Evolutionary conservation across 2,329 filamentous ascomycete genomes (phyloP), one percentile per base, ranked within the genome.

Genomic region (Neonectria magnoliae): DNA sequence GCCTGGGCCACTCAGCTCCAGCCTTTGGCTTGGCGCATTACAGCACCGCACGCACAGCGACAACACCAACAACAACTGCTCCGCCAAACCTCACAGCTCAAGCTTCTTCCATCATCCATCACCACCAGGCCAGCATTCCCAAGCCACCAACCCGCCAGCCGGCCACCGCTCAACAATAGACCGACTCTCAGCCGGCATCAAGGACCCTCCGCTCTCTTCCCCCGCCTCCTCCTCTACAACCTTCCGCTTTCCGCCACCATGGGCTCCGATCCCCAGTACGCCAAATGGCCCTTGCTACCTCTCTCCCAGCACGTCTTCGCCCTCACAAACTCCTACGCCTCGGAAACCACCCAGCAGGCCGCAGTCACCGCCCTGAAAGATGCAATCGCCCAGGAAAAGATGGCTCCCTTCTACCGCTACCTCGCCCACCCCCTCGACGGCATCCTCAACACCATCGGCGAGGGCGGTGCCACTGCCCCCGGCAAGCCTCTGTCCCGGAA

Each of bases 301-400:
- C 87, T 97, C 75, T 88, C 92, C 68, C 93, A 96, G 84, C 90
- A 94, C 78, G 92, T 96, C 81, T 96, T 96, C 84, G 91, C 91
- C 77, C 87, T 96, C 82, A 93, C 92, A 77, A 94, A 94, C 80
- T 88, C 91, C 72, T 91, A 92, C 72, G 88, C 92, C 73, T 82
- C 89, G 65, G 86, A 87, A 77, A 71, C 82, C 62, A 81, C 86
- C 64, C 93, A 94, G 81, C 89, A 94, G 80, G 81, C 87, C 60
- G 89, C 93, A 42, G 85, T 90, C 71, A 92, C 93, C 81, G 85
- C 85, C 66, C 85, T 97, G 64, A 91, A 94, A 84, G 90, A 94
- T 87, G 92, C 91, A 79, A 95, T 97, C 80, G 82, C 84, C 74
- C 88, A 93, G 81, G 87, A 95, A 79, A 93, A 94, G 83, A 96